A percentile compares a stretch with the other conserved stretches of the same genome.
Evolutionary conservation across 129 eudicot species (phyloP).

Genomic region (Arctium minus): DNA sequence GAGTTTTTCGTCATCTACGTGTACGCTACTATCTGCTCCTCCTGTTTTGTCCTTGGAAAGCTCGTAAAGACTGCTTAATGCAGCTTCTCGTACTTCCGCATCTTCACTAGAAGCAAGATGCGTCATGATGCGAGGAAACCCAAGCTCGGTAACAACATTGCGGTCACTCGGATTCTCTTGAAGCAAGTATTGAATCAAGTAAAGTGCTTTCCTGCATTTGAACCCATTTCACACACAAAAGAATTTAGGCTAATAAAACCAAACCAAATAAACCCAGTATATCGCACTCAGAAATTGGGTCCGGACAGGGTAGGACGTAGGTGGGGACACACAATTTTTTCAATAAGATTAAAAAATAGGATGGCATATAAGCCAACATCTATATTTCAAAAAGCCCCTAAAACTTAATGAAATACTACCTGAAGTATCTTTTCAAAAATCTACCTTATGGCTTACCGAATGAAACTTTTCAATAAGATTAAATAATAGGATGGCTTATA

Average conservation of each 20-base stretch:
- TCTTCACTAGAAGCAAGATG: slow-evolving; percentile 84
- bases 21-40: slow-evolving; percentile 1
- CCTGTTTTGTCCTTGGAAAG: slow-evolving; percentile 41
- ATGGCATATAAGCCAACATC: no score
- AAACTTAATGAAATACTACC: no score
- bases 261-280: neutral
- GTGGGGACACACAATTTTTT: no score
- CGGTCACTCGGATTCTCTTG: slow-evolving; percentile 66
- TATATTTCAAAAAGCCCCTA: no score
- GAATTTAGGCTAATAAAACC: neutral
- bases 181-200: slow-evolving; percentile 66
- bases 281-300: no score
- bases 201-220: slow-evolving; percentile 79
- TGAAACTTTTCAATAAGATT: no score
- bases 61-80: slow-evolving; percentile 67
- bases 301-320: no score
- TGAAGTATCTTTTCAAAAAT: no score
- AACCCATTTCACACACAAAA: neutral
- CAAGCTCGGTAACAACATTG: slow-evolving; percentile 54
- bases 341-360: no score
- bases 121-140: slow-evolving; percentile 67
- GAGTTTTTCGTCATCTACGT: slow-evolving; percentile 60
- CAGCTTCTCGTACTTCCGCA: slow-evolving; percentile 74
- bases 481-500: no score
- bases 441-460: no score